Evolutionary conservation across 2,329 filamentous ascomycete species (phyloP), one percentile per base, ranked within the genome.

Genomic region (Ophiocordyceps sinensis): DNA sequence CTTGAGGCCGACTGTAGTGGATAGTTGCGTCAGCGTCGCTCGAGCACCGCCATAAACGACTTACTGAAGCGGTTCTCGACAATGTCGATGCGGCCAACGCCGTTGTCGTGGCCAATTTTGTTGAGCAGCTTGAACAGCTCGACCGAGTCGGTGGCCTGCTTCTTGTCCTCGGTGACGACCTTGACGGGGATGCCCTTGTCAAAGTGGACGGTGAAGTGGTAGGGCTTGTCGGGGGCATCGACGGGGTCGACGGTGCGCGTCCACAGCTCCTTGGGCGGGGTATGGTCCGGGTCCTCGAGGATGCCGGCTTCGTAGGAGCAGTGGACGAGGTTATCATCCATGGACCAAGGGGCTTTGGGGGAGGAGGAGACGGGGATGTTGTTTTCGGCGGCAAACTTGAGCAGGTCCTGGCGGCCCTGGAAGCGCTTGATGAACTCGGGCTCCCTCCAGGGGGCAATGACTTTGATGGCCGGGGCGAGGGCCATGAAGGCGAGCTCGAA

Each of bases 231-330:
- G 40, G 80, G 78, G 1, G 78, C 78, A 44, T 72, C 67, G 45
- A 70, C 61, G n/a, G 79, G 78, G 52, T 77, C 74, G 44, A 63
- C 77, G 39, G 43, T 45, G 19, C 41, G 39, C 21, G 39, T 42
- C 43, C 82, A 86, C 73, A 86, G 79, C 53, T 84, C 75, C 50
- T 74, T 66, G 21, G 80, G 79, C 34, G 80, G 73, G 44, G 73
- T 71, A 44, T 66, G 61, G 50, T 67, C 53, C 13, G 66, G 61
- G 42, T 71, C 68, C 59, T 81, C 78, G 44, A 85, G 70, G 47
- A 47, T 38, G 56, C 84, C 84, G 40, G 79, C 79, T 68, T 93
- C 85, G 61, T 91, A 93, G 45, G 66, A 73, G 69, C 79, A 85
- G 64, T 52, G 49, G 34, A 45, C 41, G n/a, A 52, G 35, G 36